Percentiles rank a stretch among this genome's conserved stretches.
Evolutionary conservation across 441 rosid genomes (phyloP).

Genomic region (Pelargonium myrrhifolium): DNA sequence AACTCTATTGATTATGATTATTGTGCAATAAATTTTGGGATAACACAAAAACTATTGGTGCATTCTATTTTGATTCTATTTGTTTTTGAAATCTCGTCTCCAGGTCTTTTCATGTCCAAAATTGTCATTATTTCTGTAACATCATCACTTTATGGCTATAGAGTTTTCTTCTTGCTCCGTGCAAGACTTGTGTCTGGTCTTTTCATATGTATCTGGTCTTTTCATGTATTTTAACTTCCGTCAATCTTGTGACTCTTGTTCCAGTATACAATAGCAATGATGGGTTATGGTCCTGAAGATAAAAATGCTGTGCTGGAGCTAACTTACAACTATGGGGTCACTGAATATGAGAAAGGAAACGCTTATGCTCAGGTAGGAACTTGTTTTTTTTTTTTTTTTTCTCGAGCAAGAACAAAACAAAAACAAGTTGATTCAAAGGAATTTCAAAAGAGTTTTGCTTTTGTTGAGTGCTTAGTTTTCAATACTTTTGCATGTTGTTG

Average conservation of each 20-base stretch:
- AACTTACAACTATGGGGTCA: constrained; percentile 86
- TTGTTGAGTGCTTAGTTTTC: background rate
- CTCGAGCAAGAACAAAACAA: too few relatives aligned
- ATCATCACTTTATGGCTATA: background rate
- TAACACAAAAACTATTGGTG: background rate
- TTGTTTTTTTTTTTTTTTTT: background rate
- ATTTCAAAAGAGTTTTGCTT: background rate
- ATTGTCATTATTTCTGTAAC: too few relatives aligned
- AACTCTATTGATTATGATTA: background rate
- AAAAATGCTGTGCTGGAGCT: constrained; percentile 72
- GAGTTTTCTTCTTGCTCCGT: background rate
- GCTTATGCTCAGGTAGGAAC: constrained; percentile 75
- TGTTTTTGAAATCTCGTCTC: too few relatives aligned
- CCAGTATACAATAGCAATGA: constrained; percentile 77
- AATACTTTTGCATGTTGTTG: background rate
- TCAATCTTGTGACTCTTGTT: constrained; percentile 15
- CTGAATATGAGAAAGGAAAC: constrained; percentile 82
- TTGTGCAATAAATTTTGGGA: background rate
- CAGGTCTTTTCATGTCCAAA: too few relatives aligned
- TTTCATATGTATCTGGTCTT: background rate
- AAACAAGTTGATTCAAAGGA: background rate
- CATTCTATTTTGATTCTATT: background rate
- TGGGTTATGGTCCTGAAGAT: constrained; percentile 98
- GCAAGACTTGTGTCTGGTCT: too few relatives aligned
- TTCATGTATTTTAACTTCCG: background rate